phyloP scores from a whole-genome alignment of 805 yeast genomes.

The Candida corydali region DNA sequence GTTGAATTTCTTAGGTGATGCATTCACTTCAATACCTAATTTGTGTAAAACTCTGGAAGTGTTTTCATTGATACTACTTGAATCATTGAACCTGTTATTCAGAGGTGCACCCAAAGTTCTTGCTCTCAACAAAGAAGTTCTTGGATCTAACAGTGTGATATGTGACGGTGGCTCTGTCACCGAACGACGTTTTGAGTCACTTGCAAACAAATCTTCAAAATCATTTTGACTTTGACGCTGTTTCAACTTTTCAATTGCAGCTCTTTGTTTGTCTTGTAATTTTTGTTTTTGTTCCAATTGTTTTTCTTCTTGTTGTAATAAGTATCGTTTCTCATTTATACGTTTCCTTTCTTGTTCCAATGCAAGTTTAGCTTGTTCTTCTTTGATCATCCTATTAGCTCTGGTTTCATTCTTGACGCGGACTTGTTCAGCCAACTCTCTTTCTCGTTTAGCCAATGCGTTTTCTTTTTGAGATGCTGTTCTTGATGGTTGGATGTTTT shows the following conservation, averaged over 20 bases:
- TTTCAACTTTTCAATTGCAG: constrained; percentile 22
- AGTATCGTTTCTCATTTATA: constrained; percentile 14
- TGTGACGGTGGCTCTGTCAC: constrained; percentile 22
- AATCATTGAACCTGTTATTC: neutral
- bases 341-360: constrained; percentile 10
- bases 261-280: constrained; percentile 24
- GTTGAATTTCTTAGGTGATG: constrained; percentile 13
- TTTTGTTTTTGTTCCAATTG: constrained; percentile 10
- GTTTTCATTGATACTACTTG: constrained; percentile 15
- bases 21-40: constrained; percentile 30
- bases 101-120: constrained; percentile 27
- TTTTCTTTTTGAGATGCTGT: constrained; percentile 1
- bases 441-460: constrained; percentile 11
- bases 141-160: constrained; percentile 34
- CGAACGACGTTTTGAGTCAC: constrained; percentile 14
- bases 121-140: constrained; percentile 32
- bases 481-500: neutral
- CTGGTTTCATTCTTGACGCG: constrained; percentile 18
- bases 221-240: constrained; percentile 17
- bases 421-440: constrained; percentile 18
- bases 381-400: constrained; percentile 15
- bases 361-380: constrained; percentile 9
- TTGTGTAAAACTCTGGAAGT: constrained; percentile 32
- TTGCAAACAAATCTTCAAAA: constrained; percentile 9
- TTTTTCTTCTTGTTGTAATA: constrained; percentile 13